Evolutionary conservation across 345 rosid species (phyloP), one percentile per base, ranked within the genome.

Genomic region (Zanthoxylum bungeanum): DNA sequence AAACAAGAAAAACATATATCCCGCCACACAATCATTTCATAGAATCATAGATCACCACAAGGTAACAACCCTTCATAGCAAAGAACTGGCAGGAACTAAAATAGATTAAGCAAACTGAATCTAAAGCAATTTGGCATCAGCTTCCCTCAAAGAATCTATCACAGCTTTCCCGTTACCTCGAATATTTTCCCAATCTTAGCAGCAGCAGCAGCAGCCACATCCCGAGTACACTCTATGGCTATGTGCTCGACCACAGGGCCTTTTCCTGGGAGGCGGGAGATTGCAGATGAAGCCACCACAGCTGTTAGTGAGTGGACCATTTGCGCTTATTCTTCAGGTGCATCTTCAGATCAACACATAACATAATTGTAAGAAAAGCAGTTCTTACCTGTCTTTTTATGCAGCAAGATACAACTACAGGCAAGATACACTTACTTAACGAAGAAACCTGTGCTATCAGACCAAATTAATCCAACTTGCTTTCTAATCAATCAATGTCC

Each of bases 161-260:
- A 92, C 91, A 33, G 93, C 97, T 67, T 89, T 92, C 17, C 90
- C 87, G 75, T 94, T 92, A 39, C 96, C 95, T 24, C 92, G 98
- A 91, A 83, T 51, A 91, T 73, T 77, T 89, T 93, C 69, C 97
- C 96, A 31, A 88, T 93, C 82, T 82, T 84, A n/a, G n/a, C n/a
- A n/a, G n/a, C n/a, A 17, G 95, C 79, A 59, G 98, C 98, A 58
- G 95, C 95, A 0, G 92, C 97, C 21, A 92, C 90, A 55, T 94
- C 95, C 24, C 91, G 81, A 21, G 93, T 82, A 66, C 81, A 73
- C 19, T 62, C 91, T 85, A 84, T 82, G 78, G 80, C n/a, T n/a
- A n/a, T n/a, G n/a, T n/a, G n/a, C n/a, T 82, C 17, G 79, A 22
- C 76, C 97, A 83, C 65, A 94, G 57, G 56, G 86, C 83, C 83